Evolutionary conservation across 2,329 filamentous ascomycete genomes (phyloP).

Genomic region (Hymenoscyphus scutula): DNA sequence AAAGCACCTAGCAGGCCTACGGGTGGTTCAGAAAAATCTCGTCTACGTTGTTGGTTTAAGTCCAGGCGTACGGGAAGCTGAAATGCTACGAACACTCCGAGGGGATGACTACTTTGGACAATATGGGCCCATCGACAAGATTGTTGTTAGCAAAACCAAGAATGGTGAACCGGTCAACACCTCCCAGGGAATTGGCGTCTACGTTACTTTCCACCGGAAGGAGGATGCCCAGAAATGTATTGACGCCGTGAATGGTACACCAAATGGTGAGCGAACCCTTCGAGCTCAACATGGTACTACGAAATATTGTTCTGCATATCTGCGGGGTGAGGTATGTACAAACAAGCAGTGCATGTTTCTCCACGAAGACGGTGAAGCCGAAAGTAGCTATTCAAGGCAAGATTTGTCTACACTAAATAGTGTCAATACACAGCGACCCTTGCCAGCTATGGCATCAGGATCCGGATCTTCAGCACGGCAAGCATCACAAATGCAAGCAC

Average conservation of each 20-base stretch:
- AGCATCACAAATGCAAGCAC: conserved; percentile 42
- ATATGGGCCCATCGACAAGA: conserved; percentile 97
- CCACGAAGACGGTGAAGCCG: conserved; percentile 96
- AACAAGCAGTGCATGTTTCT: conserved; percentile 98
- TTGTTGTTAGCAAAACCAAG: conserved; percentile 89
- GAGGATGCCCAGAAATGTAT: conserved; percentile 90
- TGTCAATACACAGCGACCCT: conserved; percentile 71
- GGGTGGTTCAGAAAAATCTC: conserved; percentile 97
- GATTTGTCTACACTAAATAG: conserved; percentile 95
- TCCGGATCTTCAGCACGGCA: conserved; percentile 55
- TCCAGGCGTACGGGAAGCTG: conserved; percentile 88
- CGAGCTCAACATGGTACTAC: conserved; percentile 84
- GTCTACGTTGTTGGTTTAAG: conserved; percentile 96
- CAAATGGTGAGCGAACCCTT: conserved; percentile 82
- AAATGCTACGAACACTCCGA: conserved; percentile 83
- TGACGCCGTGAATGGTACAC: conserved; percentile 83
- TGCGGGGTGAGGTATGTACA: conserved; percentile 89
- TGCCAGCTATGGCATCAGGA: conserved; percentile 50
- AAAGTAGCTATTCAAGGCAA: conserved; percentile 92
- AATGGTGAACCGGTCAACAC: conserved; percentile 61
- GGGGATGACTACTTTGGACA: conserved; percentile 95
- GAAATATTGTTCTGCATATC: conserved; percentile 96
- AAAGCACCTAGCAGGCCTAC: conserved; percentile 91
- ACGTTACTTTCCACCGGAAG: conserved; percentile 95
- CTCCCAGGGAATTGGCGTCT: conserved; percentile 78